Conservation (phyloP, 495 filamentous ascomycete species). For the Penicillium coffeae region DNA sequence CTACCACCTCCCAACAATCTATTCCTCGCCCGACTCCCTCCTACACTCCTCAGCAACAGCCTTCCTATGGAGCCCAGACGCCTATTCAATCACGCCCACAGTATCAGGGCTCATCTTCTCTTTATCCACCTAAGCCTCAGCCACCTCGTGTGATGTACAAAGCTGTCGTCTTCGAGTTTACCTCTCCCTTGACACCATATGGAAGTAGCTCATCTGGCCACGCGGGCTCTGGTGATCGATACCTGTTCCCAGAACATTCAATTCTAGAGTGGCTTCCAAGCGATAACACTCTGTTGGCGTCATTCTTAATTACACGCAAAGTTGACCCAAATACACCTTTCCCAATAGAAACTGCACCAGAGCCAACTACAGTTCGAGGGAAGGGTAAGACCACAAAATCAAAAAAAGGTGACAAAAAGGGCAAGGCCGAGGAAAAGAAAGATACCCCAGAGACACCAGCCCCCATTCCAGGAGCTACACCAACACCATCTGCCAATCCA, state of each 20-base stretch:
- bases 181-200: constrained; percentile 45
- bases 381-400: constrained; percentile 36
- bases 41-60: constrained; percentile 29
- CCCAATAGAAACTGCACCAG: constrained; percentile 31
- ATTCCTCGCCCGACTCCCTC: constrained; percentile 28
- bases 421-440: constrained; percentile 25
- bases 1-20: constrained; percentile 14
- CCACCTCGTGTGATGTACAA: constrained; percentile 52
- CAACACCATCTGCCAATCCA: constrained; percentile 10
- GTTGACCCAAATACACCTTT: constrained; percentile 45
- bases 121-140: constrained; percentile 30
- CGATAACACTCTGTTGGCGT: constrained; percentile 46
- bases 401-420: constrained; percentile 40
- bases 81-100: constrained; percentile 39
- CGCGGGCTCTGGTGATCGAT: constrained; percentile 75
- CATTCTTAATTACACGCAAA: constrained; percentile 48
- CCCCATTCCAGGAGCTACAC: constrained; percentile 6
- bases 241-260: constrained; percentile 80
- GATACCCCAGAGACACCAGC: constrained; percentile 11
- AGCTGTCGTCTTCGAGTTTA: constrained; percentile 80
- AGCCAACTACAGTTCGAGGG: constrained; percentile 19
- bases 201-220: constrained; percentile 54
- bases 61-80: constrained; percentile 30
- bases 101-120: constrained; percentile 30
- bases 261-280: constrained; percentile 68